phyloP scores from a whole-genome alignment of 805 yeast species.

The Candida michaelii region DNA sequence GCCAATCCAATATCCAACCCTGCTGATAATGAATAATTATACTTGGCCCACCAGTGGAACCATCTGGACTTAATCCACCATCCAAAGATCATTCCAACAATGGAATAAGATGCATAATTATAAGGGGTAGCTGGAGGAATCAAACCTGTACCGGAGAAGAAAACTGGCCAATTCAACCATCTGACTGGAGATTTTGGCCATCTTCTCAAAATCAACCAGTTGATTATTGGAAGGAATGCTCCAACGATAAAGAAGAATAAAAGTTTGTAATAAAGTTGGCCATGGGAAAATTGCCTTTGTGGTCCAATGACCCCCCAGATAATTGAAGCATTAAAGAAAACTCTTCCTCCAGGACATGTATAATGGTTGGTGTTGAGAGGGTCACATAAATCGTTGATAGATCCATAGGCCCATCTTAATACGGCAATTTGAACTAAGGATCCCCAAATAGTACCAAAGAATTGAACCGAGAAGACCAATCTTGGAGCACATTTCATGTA shows the following conservation, averaged over 20 bases:
- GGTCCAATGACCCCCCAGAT: slow-evolving; percentile 42
- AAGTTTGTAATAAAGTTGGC: slow-evolving; percentile 25
- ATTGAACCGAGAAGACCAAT: slow-evolving; percentile 42
- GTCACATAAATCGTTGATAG: slow-evolving; percentile 33
- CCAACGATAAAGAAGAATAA: slow-evolving; percentile 43
- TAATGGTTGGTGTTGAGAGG: slow-evolving; percentile 27
- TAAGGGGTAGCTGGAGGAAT: slow-evolving; percentile 78
- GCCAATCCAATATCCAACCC: slow-evolving; percentile 48
- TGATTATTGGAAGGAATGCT: slow-evolving; percentile 33
- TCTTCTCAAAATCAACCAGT: slow-evolving; percentile 40
- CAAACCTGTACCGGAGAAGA: slow-evolving; percentile 49
- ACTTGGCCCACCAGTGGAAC: slow-evolving; percentile 41
- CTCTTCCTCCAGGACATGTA: slow-evolving; percentile 44
- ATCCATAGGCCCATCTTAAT: slow-evolving; percentile 42
- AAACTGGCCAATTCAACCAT: slow-evolving; percentile 24
- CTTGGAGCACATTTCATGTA: slow-evolving; percentile 44
- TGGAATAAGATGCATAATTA: slow-evolving; percentile 57
- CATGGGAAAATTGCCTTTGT: slow-evolving; percentile 19
- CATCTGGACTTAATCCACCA: slow-evolving; percentile 39
- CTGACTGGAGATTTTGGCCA: slow-evolving; percentile 33
- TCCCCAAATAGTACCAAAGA: slow-evolving; percentile 44
- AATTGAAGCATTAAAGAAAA: slow-evolving; percentile 43
- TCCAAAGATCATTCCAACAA: slow-evolving; percentile 30
- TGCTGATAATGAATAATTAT: slow-evolving; percentile 45
- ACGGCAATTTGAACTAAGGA: slow-evolving; percentile 40